Conservation (phyloP, 352 stramenopile species). For the Phytophthora hibernalis region DNA sequence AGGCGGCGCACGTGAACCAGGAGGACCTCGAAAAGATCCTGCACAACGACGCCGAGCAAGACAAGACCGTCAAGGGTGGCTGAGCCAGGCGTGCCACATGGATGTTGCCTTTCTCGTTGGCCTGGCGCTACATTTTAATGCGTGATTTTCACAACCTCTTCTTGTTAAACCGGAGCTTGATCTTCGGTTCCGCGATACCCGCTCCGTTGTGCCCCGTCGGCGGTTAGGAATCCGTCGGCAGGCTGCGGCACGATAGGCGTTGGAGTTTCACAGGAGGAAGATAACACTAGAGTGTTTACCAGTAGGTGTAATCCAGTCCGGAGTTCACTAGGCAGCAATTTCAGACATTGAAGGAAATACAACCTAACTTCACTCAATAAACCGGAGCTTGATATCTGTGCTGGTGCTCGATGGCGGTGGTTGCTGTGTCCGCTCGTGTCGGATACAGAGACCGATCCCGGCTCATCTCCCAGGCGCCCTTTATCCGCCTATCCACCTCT, state of each 20-base stretch:
- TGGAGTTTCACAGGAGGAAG: no score
- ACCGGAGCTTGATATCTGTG: neutral
- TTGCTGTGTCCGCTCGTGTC: conserved; percentile 4
- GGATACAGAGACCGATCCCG: conserved; percentile 2
- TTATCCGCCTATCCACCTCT: neutral
- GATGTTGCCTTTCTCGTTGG: neutral
- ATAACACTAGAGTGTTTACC: no score
- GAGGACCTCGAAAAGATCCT: conserved; percentile 50
- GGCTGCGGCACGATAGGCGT: no score
- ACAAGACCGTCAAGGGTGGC: conserved; percentile 39
- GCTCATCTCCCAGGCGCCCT: conserved; percentile 8
- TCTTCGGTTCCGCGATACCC: no score
- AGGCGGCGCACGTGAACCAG: conserved; percentile 35
- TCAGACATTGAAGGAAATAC: no score
- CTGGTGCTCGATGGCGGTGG: neutral
- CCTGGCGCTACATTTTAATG: conserved; percentile 21
- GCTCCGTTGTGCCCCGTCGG: no score
- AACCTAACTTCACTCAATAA: no score
- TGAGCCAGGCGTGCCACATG: conserved; percentile 9
- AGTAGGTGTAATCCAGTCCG: no score
- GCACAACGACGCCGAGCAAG: conserved; percentile 28
- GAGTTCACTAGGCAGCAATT: no score
- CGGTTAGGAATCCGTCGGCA: no score
- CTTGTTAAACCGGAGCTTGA: conserved; percentile 5
- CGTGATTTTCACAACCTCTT: conserved; percentile 4